A percentile compares a stretch with the other conserved stretches of the same genome.
Evolutionary conservation across 2,329 filamentous ascomycete genomes (phyloP).

Genomic region (Diaporthe sp.): DNA sequence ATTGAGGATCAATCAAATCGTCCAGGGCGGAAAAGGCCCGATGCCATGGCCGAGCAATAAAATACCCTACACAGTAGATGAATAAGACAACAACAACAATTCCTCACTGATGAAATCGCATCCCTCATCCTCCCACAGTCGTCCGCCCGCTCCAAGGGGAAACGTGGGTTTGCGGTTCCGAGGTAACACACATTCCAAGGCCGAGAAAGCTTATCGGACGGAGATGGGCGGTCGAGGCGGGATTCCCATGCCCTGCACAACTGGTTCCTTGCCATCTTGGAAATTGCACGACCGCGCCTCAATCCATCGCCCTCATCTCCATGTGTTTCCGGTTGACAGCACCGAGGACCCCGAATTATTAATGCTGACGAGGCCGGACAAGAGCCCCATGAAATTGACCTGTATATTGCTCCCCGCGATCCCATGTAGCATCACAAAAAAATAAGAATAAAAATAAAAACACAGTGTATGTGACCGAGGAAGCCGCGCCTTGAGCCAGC

Average conservation of each 20-base stretch:
- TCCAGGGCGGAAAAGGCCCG: slow-evolving; percentile 23
- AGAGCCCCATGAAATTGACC: background rate
- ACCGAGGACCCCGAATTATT: background rate
- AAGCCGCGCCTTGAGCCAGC: background rate
- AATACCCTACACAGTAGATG: background rate
- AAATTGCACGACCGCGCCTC: slow-evolving; percentile 23
- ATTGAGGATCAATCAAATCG: background rate
- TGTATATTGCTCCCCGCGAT: background rate
- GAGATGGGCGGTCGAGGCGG: background rate
- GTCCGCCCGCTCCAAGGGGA: background rate
- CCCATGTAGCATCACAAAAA: background rate
- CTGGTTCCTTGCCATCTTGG: background rate
- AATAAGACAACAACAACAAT: background rate
- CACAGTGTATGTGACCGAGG: background rate
- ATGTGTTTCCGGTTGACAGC: slow-evolving; percentile 29
- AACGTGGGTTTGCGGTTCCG: slow-evolving; percentile 3
- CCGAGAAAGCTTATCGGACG: slow-evolving; percentile 30
- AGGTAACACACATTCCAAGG: slow-evolving; percentile 23
- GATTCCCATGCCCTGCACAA: slow-evolving; percentile 9
- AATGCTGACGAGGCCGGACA: slow-evolving; percentile 15
- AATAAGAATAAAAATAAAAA: background rate
- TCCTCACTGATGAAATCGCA: background rate
- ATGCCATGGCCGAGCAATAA: slow-evolving; percentile 1
- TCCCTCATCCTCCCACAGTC: background rate
- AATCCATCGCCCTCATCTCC: slow-evolving; percentile 17